phyloP scores from a whole-genome alignment of 1,284 basidiomycete genomes.

The Wolfiporia cocos region DNA sequence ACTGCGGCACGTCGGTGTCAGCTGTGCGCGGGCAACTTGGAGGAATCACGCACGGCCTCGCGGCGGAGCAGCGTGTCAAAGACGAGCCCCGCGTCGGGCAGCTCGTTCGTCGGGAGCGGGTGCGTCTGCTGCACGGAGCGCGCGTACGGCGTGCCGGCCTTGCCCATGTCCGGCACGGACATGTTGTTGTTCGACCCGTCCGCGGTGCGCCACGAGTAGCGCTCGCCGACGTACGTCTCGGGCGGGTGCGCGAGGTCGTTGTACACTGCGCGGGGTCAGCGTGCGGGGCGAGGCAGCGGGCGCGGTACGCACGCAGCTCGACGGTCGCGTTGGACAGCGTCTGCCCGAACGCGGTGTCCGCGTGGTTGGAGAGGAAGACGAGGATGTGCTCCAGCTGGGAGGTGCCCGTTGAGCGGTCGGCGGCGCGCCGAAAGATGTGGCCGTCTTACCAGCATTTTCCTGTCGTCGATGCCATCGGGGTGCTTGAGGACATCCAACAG shows the following conservation, averaged over 20 bases:
- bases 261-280: conserved; percentile 63
- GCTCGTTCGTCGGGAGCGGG: conserved; percentile 54
- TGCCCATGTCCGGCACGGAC: conserved; percentile 63
- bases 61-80: conserved; percentile 67
- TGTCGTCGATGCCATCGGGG: conserved; percentile 59
- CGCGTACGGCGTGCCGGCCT: conserved; percentile 68
- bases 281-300: too few relatives aligned
- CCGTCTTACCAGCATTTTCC: conserved; percentile 49
- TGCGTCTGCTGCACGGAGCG: conserved; percentile 72
- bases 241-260: conserved; percentile 78
- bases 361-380: conserved; percentile 55
- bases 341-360: conserved; percentile 38
- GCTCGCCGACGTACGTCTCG: conserved; percentile 55
- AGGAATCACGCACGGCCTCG: conserved; percentile 37
- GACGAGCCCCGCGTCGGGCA: conserved; percentile 74
- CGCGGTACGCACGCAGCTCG: conserved; percentile 44
- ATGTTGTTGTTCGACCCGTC: conserved; percentile 76
- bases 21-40: too few relatives aligned
- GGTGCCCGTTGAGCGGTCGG: too few relatives aligned
- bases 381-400: conserved; percentile 66
- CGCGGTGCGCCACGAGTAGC: conserved; percentile 58
- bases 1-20: too few relatives aligned
- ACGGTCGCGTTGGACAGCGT: conserved; percentile 49
- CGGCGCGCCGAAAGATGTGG: too few relatives aligned
- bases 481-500: conserved; percentile 50